Evolutionary conservation across 139 green algal species (phyloP), one percentile per base, ranked within the genome.

Genomic region (Chlorella sp.): DNA sequence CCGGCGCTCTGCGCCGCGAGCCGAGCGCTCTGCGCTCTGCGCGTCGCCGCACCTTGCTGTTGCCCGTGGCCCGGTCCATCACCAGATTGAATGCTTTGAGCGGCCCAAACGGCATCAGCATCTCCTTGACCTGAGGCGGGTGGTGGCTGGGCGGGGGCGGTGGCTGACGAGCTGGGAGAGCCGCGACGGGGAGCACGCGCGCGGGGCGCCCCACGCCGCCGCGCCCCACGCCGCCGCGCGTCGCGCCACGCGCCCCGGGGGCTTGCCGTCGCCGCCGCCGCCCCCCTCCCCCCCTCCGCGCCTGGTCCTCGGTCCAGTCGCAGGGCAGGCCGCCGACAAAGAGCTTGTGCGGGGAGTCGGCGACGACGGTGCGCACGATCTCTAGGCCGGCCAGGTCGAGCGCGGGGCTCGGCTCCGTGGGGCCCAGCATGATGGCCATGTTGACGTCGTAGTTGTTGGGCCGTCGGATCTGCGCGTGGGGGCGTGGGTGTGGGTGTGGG

Each of bases 81-180:
- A 96, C 90, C 38, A 96, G 86, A 74, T 96, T 95, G 82, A 96
- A 96, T 29, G 82, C 87, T 67, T 87, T 87, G 35, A 96, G 86
- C 4, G 62, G 38, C 15, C 90, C 91, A 80, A 83, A 93, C 11
- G 89, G 83, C 48, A 73, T 25, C 59, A 96, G 78, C 80, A 95
- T 77, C 55, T 95, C 91, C 77, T 92, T 94, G 23, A 96, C 91
- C 82, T 90, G 43, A n/a, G 33, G 67, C 15, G 12, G 61, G 43
- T 5, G 8, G 31, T n/a, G n/a, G n/a, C n/a, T n/a, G n/a, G n/a
- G n/a, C n/a, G n/a, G n/a, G n/a, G n/a, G n/a, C n/a, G n/a, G n/a
- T n/a, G n/a, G n/a, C n/a, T n/a, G n/a, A n/a, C n/a, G n/a, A n/a
- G n/a, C n/a, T 4, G 33, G 45, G 17, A 27, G 45, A 3, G 25